Evolutionary conservation across 2,329 filamentous ascomycete species (phyloP), one percentile per base, ranked within the genome.

Genomic region (Bipolaris oryzae): DNA sequence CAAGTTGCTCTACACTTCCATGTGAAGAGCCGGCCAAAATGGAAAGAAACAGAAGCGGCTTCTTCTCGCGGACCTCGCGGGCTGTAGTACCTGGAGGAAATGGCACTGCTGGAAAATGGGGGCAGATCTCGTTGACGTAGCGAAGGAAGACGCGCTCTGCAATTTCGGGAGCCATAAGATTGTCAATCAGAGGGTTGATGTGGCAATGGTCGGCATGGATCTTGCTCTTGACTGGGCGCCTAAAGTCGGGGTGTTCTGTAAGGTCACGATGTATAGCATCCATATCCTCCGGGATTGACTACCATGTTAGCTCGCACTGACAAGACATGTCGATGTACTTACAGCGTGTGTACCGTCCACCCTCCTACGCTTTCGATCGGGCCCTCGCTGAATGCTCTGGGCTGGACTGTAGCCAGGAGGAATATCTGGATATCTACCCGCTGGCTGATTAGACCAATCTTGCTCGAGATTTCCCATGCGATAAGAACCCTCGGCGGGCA

Each of bases 31-130:
- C 79, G 15, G 81, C 80, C 13, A 88, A 66, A 15, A 88, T 82
- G 2, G 84, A 79, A 11, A 87, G 78, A 61, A 88, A 87, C 0
- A 89, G 75, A 7, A 85, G 74, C 0, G 86, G 86, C 71, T 85
- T 87, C 47, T 81, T 80, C 43, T 81, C 81, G 33, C 85, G 82
- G 7, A 87, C 69, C 16, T 83, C 79, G 7, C 79, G 76, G 56
- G 85, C 84, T 11, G 77, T 83, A 0, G 81, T 85, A 0, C 78
- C 81, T 1, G 80, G 76, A 1, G 83, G 77, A 47, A 88, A 84
- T 2, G 85, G 81, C 5, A 89, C 83, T 16, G 84, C 79, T 0
- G 86, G 86, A 55, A 87, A 80, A 46, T 82, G 79, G 0, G 81
- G 79, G 25, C 80, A 79, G 70, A 87, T 82, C 3, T 84, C 76